Percentiles rank a stretch among this genome's conserved stretches.
Evolutionary conservation across 2,329 filamentous ascomycete species (phyloP).

Genomic region (Stagonosporopsis cucurbitacearum): DNA sequence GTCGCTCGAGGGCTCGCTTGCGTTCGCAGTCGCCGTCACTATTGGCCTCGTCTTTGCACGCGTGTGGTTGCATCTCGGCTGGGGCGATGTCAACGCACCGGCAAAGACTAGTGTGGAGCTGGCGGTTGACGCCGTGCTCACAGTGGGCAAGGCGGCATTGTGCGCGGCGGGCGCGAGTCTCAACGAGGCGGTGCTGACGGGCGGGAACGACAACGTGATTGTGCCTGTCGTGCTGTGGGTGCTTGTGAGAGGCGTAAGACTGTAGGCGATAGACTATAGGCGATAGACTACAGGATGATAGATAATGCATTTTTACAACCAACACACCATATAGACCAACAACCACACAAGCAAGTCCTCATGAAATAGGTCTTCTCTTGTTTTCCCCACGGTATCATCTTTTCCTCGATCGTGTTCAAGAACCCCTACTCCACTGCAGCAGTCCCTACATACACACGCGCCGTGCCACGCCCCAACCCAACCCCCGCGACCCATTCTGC

Average conservation of each 20-base stretch:
- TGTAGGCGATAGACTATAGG: slow-evolving; percentile 26
- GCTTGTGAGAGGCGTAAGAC: slow-evolving; percentile 77
- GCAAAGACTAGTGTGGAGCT: slow-evolving; percentile 52
- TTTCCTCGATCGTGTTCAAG: too few relatives aligned
- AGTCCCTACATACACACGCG: too few relatives aligned
- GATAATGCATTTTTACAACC: neutral
- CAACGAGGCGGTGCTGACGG: slow-evolving; percentile 93
- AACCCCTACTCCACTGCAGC: too few relatives aligned
- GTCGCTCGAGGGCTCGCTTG: slow-evolving; percentile 83
- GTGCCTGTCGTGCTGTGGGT: slow-evolving; percentile 94
- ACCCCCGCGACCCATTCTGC: neutral
- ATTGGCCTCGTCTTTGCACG: slow-evolving; percentile 73
- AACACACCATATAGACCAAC: too few relatives aligned
- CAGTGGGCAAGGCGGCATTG: slow-evolving; percentile 65
- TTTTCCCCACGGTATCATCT: too few relatives aligned
- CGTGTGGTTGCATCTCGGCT: slow-evolving; percentile 78
- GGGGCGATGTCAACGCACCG: slow-evolving; percentile 52
- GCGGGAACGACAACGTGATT: slow-evolving; percentile 97
- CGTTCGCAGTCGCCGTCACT: slow-evolving; percentile 82
- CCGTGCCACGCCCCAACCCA: neutral
- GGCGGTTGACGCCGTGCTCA: slow-evolving; percentile 34
- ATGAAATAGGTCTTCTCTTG: too few relatives aligned
- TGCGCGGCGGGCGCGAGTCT: slow-evolving; percentile 82
- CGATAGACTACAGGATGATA: slow-evolving; percentile 43
- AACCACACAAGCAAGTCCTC: too few relatives aligned